A percentile compares a stretch with the other conserved stretches of the same genome.
Evolutionary conservation across 371 early-diverging fungal species (phyloP).

Genomic region (Saksenaea oblongispora): DNA sequence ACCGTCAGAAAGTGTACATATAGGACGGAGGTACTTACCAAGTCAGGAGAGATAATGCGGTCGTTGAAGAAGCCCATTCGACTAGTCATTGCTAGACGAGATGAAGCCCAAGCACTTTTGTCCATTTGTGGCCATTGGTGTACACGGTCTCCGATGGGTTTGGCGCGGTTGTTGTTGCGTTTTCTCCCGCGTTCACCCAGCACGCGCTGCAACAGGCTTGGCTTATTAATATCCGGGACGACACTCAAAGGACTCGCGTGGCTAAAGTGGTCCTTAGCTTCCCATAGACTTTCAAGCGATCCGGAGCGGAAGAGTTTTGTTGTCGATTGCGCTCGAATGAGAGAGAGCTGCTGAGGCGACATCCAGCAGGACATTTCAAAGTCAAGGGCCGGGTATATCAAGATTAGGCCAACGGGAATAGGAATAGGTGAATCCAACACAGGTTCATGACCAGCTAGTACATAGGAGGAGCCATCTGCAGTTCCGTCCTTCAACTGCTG

Average conservation of each 20-base stretch:
- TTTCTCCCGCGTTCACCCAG: slow-evolving; percentile 14
- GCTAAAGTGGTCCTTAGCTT: slow-evolving; percentile 59
- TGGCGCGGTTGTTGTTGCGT: background rate
- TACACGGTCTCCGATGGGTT: slow-evolving; percentile 20
- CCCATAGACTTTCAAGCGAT: slow-evolving; percentile 52
- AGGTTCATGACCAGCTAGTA: slow-evolving; percentile 40
- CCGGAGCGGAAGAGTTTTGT: slow-evolving; percentile 60
- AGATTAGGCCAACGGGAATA: slow-evolving; percentile 66
- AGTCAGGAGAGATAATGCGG: slow-evolving; percentile 76
- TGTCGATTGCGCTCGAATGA: slow-evolving; percentile 48
- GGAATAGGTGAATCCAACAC: slow-evolving; percentile 27
- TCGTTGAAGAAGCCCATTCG: slow-evolving; percentile 88
- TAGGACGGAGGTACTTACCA: slow-evolving; percentile 43
- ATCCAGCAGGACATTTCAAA: slow-evolving; percentile 93
- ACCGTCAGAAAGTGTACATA: background rate
- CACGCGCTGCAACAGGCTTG: slow-evolving; percentile 34
- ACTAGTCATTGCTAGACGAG: slow-evolving; percentile 80
- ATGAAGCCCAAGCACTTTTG: slow-evolving; percentile 39
- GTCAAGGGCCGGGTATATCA: slow-evolving; percentile 89
- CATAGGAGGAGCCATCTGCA: slow-evolving; percentile 7
- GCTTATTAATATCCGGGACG: slow-evolving; percentile 48
- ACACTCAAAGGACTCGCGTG: slow-evolving; percentile 59
- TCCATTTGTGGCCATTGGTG: slow-evolving; percentile 4
- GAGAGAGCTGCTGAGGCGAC: slow-evolving; percentile 65
- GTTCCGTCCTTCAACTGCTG: slow-evolving; percentile 15